Base-by-base conservation (phyloP, 495 filamentous ascomycete species). In the Trichoderma gamsii region DNA sequence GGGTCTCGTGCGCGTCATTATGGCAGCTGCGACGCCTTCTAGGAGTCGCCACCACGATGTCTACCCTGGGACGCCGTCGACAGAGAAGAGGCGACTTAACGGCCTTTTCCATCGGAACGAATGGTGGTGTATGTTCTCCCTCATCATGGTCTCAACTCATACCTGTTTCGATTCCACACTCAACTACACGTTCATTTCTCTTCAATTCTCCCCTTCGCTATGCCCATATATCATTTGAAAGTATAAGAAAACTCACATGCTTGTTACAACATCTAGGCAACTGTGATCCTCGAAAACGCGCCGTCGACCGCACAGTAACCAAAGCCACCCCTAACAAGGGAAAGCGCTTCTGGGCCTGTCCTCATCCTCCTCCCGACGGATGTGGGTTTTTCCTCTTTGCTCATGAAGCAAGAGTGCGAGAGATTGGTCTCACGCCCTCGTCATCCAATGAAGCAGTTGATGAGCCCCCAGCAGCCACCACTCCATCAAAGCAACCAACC, bases 51-150 rank as follows among this genome's bases (percentile, higher is more conserved):
- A 61, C 56, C 56, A 61, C 0, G 27, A 61, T 16, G 56, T 32
- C 56, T 61, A 61, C 6, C 56, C 56, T 29, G 56, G 23, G 56
- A 61, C 56, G 4, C 56, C 56, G 8, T 61, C 56, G 8, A 12
- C 27, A 1, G 56, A 27, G n/a, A 44, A 66, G 65, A 16, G n/a
- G 35, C 35, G 65, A 13, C 65, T 66, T 7, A 51, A 66, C n/a
- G 65, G 65, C 5, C 43, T 44, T 29, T 66, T 18, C 18, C 8
- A 32, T 18, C 1, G 44, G n/a, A 46, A 38, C 21, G 65, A 66
- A 25, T 66, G 65, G 65, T 66, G 23, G 41, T 66, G 65, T 66
- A 66, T 9, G 63, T 64, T 41, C 63, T n/a, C 12, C 29, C 15
- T 41, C 5, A 5, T 5, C 35, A 38, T 9, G 8, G 35, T 18